Conservation (phyloP, 345 rosid genomes). For the Populus alba region DNA sequence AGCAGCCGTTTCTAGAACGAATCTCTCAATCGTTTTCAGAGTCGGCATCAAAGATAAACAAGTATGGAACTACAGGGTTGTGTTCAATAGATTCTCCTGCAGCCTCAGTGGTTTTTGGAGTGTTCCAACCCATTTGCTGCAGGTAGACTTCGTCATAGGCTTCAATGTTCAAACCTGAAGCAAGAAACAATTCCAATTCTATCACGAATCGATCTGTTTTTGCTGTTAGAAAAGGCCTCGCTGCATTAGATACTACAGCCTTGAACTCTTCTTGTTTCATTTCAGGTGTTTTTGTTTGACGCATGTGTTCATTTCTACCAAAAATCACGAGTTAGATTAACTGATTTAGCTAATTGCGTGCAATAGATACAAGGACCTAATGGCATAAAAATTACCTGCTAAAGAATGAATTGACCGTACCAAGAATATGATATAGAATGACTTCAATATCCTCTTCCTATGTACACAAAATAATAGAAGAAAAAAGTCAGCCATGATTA, state of each 20-base stretch:
- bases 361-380: background rate
- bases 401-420: conserved; percentile 58
- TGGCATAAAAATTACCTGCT: conserved; percentile 43
- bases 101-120: conserved; percentile 17
- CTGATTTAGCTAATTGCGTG: background rate
- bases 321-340: background rate
- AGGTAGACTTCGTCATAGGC: conserved; percentile 68
- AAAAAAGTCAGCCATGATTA: background rate
- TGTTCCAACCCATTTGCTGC: conserved; percentile 43
- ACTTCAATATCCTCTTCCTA: conserved; percentile 82
- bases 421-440: conserved; percentile 64
- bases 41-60: conserved; percentile 55
- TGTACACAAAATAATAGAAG: background rate
- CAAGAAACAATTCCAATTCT: conserved; percentile 71
- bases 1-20: background rate
- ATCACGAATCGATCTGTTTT: conserved; percentile 59
- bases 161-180: conserved; percentile 61
- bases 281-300: conserved; percentile 34
- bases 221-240: conserved; percentile 60
- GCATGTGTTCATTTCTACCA: conserved; percentile 36
- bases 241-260: conserved; percentile 47
- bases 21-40: conserved; percentile 35
- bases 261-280: conserved; percentile 49
- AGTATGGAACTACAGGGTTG: conserved; percentile 34
- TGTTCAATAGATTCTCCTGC: conserved; percentile 18